Conservation (phyloP, 305 asterid species). For the Petunia hybrid region DNA sequence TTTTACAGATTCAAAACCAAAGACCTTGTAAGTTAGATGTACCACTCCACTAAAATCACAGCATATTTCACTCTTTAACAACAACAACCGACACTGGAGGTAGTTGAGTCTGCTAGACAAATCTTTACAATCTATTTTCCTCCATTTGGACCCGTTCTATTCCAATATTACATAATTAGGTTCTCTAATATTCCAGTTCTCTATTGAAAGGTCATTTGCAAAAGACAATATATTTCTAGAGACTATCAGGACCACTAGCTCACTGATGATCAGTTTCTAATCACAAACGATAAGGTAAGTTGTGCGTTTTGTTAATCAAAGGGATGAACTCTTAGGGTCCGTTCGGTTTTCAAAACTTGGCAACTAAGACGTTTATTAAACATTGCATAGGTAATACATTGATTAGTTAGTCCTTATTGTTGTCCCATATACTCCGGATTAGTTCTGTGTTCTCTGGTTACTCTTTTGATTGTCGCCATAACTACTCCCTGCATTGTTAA, state of each 20-base stretch:
- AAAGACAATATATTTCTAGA: background rate
- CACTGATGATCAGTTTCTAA: background rate
- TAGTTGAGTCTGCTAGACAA: background rate
- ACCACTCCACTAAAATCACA: background rate
- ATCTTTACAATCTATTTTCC: background rate
- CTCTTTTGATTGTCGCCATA: too few relatives aligned
- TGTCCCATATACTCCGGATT: too few relatives aligned
- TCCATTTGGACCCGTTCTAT: background rate
- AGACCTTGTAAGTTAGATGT: background rate
- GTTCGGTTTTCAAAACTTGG: too few relatives aligned
- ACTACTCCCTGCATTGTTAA: too few relatives aligned
- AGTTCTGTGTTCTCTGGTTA: too few relatives aligned
- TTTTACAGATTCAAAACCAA: background rate
- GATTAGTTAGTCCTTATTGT: too few relatives aligned
- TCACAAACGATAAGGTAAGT: conserved; percentile 12
- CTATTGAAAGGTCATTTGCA: background rate
- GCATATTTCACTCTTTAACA: background rate
- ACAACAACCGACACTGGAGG: background rate
- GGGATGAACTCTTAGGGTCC: background rate
- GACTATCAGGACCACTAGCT: conserved; percentile 9
- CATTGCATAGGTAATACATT: too few relatives aligned
- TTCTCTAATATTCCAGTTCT: background rate
- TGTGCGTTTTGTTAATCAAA: background rate
- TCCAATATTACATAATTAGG: background rate
- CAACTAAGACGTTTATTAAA: too few relatives aligned